Evolutionary conservation across 2,329 filamentous ascomycete genomes (phyloP), one percentile per base, ranked within the genome.

Genomic region (Macroventuria anomochaeta): DNA sequence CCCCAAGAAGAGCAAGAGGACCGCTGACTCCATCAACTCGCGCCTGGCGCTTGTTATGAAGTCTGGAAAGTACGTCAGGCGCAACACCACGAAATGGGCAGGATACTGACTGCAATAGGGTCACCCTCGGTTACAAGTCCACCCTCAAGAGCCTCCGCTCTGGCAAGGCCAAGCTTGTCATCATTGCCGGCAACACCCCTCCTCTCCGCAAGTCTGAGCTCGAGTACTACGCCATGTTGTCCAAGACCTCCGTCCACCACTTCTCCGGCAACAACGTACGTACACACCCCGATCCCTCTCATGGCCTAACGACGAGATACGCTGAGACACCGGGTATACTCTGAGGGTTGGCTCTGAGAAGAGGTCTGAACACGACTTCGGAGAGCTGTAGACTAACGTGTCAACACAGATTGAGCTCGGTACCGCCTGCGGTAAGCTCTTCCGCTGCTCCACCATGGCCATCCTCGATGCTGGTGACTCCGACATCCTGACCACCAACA

Each of bases 191-290:
- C 82, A 97, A 99, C 86, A 96, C 93, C 69, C 93, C 93, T 76
- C 95, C 95, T 80, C 90, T 99, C 74, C 88, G 93, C 80, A 99
- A 97, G 89, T 91, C 87, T 75, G 93, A 97, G 85, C 87, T 97
- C 63, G 93, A 97, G 84, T 97, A 85, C 82, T 76, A 68, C 69
- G 60, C 57, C 52, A 70, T 68, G 55, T 81, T 96, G 74, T 88
- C 88, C 79, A 96, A 97, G 88, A 91, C 89, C 73, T 88, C 89
- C 65, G 93, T 97, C 75, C 93, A 97, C 86, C 95, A 99, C 86
- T 97, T 97, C 84, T 85, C 85, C 70, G 95, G 95, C 75, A 96
- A 96, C 88, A 97, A 97, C 87, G 93, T 97, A 88, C 89, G 93
- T 91, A 60, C 43, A 55, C 36, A 29, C 32, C 59, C 46, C 47